These are phyloP conservation scores for Candida qinlingensis DNA, from an alignment of 805 yeast species.

Conservation along the genomic window DNA sequence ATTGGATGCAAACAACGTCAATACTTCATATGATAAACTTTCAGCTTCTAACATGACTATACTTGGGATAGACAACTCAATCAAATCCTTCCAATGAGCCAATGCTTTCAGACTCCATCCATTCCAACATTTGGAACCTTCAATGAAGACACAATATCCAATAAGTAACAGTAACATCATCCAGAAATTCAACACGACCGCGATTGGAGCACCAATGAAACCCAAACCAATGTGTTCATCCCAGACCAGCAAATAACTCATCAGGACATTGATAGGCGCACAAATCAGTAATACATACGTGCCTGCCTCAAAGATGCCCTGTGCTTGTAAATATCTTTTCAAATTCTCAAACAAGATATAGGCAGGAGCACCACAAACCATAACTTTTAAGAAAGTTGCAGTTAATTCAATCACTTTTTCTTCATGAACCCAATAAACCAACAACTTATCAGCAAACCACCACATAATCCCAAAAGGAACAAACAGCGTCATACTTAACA, in stretches of 20 bases:
- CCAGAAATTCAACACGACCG: slow-evolving; percentile 71
- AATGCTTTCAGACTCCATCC: slow-evolving; percentile 33
- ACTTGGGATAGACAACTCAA: slow-evolving; percentile 62
- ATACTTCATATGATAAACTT: slow-evolving; percentile 65
- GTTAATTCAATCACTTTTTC: slow-evolving; percentile 49
- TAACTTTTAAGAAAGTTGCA: slow-evolving; percentile 42
- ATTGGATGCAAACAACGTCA: slow-evolving; percentile 64
- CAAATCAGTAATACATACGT: slow-evolving; percentile 60
- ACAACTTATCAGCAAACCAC: slow-evolving; percentile 50
- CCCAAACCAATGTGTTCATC: slow-evolving; percentile 59
- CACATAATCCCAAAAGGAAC: slow-evolving; percentile 50
- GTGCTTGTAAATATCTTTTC: slow-evolving; percentile 82
- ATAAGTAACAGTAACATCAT: slow-evolving; percentile 37
- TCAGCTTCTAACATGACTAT: slow-evolving; percentile 73
- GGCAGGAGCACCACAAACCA: slow-evolving; percentile 72
- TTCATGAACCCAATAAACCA: slow-evolving; percentile 45
- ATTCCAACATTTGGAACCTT: slow-evolving; percentile 63
- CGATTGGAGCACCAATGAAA: slow-evolving; percentile 75
- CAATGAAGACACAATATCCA: slow-evolving; percentile 34
- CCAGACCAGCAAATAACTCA: slow-evolving; percentile 76
- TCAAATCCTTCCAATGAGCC: slow-evolving; percentile 46
- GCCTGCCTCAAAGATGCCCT: slow-evolving; percentile 80
- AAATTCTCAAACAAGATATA: slow-evolving; percentile 73
- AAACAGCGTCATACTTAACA: slow-evolving; percentile 38
- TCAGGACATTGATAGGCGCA: slow-evolving; percentile 63